Evolutionary conservation across 2,329 filamentous ascomycete species (phyloP).

Genomic region (Ceratocystis smalleyi): DNA sequence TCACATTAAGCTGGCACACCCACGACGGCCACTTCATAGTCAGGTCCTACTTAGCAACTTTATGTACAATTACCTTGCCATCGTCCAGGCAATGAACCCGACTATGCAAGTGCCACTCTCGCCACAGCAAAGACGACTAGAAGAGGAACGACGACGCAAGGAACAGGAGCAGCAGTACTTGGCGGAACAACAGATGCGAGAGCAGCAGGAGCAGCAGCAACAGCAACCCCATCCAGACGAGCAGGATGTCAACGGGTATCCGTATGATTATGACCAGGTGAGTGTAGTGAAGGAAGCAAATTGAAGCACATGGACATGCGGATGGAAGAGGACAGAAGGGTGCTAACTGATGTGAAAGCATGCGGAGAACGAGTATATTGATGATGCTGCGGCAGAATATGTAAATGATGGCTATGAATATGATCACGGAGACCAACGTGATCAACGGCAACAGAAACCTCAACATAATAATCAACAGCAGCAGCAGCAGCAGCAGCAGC

Average conservation of each 20-base stretch:
- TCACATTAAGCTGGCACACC: slow-evolving; percentile 97
- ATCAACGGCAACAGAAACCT: slow-evolving; percentile 4
- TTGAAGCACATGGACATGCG: neutral
- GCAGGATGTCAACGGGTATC: slow-evolving; percentile 33
- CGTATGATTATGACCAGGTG: slow-evolving; percentile 39
- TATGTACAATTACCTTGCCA: slow-evolving; percentile 98
- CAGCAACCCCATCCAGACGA: slow-evolving; percentile 23
- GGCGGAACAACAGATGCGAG: slow-evolving; percentile 32
- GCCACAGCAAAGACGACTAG: slow-evolving; percentile 51
- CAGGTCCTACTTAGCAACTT: slow-evolving; percentile 97
- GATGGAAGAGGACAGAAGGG: neutral
- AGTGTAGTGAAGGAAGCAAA: slow-evolving; percentile 21
- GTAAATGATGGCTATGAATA: slow-evolving; percentile 39
- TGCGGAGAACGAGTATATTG: slow-evolving; percentile 33
- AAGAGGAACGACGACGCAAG: slow-evolving; percentile 38
- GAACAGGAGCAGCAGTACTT: slow-evolving; percentile 35
- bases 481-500: neutral
- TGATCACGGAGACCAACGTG: slow-evolving; percentile 19
- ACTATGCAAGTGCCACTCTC: slow-evolving; percentile 83
- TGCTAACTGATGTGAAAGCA: slow-evolving; percentile 19
- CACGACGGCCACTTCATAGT: slow-evolving; percentile 75
- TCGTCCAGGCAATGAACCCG: slow-evolving; percentile 97
- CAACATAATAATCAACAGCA: neutral
- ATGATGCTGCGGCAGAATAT: slow-evolving; percentile 31
- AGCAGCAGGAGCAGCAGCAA: slow-evolving; percentile 28